These are phyloP conservation scores for Talaromyces amestolkiae DNA, from an alignment of 2,329 filamentous ascomycete species.

Conservation along the genomic window DNA sequence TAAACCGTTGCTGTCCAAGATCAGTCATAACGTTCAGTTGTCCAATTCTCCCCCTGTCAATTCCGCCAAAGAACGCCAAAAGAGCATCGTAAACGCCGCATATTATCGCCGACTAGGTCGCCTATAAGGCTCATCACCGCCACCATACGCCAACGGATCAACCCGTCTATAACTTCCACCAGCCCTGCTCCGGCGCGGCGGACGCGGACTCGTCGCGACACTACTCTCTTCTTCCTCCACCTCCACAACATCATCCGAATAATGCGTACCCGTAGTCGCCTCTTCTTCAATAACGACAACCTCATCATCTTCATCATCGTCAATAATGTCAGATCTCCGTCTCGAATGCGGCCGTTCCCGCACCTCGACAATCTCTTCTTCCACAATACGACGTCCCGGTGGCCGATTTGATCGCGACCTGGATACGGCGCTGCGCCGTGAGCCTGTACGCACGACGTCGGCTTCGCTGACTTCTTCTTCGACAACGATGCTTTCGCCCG, in stretches of 20 bases:
- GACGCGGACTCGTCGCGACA: slow-evolving; percentile 31
- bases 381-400: slow-evolving; percentile 22
- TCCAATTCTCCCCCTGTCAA: background rate
- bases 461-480: slow-evolving; percentile 28
- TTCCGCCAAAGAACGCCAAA: slow-evolving; percentile 4
- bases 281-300: slow-evolving; percentile 61
- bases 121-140: slow-evolving; percentile 14
- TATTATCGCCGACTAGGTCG: slow-evolving; percentile 11
- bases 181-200: slow-evolving; percentile 18
- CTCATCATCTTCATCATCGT: slow-evolving; percentile 29
- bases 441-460: slow-evolving; percentile 20
- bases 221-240: slow-evolving; percentile 37
- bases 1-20: background rate
- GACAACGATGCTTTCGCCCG: slow-evolving; percentile 24
- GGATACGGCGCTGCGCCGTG: slow-evolving; percentile 26
- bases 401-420: slow-evolving; percentile 35
- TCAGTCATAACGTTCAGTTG: background rate
- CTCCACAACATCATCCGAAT: slow-evolving; percentile 31
- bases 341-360: slow-evolving; percentile 34
- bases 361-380: slow-evolving; percentile 30
- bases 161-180: slow-evolving; percentile 18
- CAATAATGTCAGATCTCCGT: slow-evolving; percentile 20
- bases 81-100: background rate
- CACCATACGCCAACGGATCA: slow-evolving; percentile 19
- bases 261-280: slow-evolving; percentile 45